Evolutionary conservation across 352 stramenopile species (phyloP).

Genomic region (Globisporangium echinulatum): DNA sequence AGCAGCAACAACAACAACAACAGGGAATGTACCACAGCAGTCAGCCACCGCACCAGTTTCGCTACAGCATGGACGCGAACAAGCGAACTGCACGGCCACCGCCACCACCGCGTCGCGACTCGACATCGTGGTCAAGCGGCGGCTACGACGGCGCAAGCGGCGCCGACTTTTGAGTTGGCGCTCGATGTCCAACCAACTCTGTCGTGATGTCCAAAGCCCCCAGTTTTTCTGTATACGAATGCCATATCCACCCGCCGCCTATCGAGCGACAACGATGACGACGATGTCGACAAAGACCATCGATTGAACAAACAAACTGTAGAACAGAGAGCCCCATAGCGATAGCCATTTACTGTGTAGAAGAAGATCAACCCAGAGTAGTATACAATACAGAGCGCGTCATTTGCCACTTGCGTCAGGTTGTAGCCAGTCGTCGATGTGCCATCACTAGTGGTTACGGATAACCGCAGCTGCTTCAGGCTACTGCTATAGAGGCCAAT

Average conservation of each 20-base stretch:
- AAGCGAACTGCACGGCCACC: slow-evolving; percentile 22
- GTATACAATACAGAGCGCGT: no score
- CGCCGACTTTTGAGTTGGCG: slow-evolving; percentile 17
- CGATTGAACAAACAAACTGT: not conserved
- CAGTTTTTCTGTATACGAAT: not conserved
- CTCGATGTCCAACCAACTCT: not conserved
- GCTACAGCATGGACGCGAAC: slow-evolving; percentile 55
- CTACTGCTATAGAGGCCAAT: no score
- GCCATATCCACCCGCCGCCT: no score
- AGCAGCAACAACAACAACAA: slow-evolving; percentile 28
- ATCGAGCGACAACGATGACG: no score
- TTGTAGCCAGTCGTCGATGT: no score
- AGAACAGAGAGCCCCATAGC: not conserved
- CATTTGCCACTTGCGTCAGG: no score
- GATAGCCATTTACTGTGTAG: not conserved
- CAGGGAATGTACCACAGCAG: slow-evolving; percentile 26
- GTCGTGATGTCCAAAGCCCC: not conserved
- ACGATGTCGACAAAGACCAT: not conserved
- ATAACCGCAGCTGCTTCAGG: no score
- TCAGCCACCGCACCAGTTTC: slow-evolving; percentile 38
- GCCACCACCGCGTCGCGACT: slow-evolving; percentile 34
- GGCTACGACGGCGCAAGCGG: slow-evolving; percentile 33
- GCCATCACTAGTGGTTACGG: no score
- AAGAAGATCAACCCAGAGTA: no score
- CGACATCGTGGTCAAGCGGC: slow-evolving; percentile 45